Evolutionary conservation across 2,329 filamentous ascomycete genomes (phyloP), one percentile per base, ranked within the genome.

Genomic region (Albophoma yamanashiensis): DNA sequence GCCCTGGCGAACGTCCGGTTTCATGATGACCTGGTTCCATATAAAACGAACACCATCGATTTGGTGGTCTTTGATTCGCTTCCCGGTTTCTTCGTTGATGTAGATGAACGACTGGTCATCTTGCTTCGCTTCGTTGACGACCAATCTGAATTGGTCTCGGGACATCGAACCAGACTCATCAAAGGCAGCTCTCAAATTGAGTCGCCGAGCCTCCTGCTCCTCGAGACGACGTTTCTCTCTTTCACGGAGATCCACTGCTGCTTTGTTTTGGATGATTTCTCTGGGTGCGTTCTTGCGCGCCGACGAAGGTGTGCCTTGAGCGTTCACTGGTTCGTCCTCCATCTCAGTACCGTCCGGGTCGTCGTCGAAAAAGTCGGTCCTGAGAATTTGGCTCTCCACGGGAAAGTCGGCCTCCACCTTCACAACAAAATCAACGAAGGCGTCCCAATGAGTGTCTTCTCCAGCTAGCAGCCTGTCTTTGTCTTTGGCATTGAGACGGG

Each of bases 1-100:
- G 2, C 92, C 92, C 71, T 92, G 86, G 22, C 80, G 79, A 6
- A 77, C 75, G 4, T 79, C 75, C 1, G 76, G 70, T 59, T 86
- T 81, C 39, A 81, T 79, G 7, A 93, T 83, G 53, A 96, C 77
- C 64, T 93, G 88, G 65, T 91, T 86, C 91, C 92, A 97, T 78
- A 97, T 83, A 72, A 96, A 96, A 14, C 87, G 86, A 25, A 96
- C 84, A 1, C 92, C 92, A 1, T 84, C 79, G 55, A 95, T 78
- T 68, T 97, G 92, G 71, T 96, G 91, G 11, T 84, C 78, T 67
- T 94, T 93, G 62, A 96, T 89, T 7, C 76, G 77, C 9, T 67
- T 67, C 0, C 83, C 87, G 59, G 93, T 89, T 9, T 81, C 72
- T 0, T 80, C 72, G 64, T 89, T 80, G 57, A 96, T 74, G 63